Base-by-base conservation (phyloP, 805 yeast genomes). In the Hemisphaericaspora nanyangensis region DNA sequence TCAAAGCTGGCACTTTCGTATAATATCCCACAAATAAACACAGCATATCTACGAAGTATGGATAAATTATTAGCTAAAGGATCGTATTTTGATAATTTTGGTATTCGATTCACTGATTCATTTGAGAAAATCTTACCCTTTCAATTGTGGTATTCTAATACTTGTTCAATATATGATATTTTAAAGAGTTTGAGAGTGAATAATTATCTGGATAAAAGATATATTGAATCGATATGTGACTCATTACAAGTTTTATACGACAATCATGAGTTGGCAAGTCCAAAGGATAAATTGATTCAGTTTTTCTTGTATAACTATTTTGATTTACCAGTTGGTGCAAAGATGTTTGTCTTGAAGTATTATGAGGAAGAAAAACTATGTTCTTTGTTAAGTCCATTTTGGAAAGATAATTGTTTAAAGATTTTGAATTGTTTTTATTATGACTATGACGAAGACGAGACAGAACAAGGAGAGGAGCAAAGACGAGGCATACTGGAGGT, bases 321-420 rank as follows among this genome's bases (percentile, higher is more conserved):
- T 3, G 54, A 55, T 35, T 46, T 78, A 19, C 59, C 70, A 8
- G 59, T 61, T 1, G 58, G 55, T 3, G 60, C 62, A 8, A 65
- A 72, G n/a, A 46, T 56, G 5, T 68, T 63, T 37, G 69, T 84
- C 3, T 53, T 83, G 19, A 56, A 63, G 3, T 71, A 62, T 47
- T 80, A 77, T 52, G 58, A 61, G 4, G 62, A 65, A 10, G 75
- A 76, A 37, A 69, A 72, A 38, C 51, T 71, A 22, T 82, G 90
- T 50, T 68, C 80, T 2, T 74, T 79, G 8, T 53, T 79, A 5
- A 58, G 72, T 22, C 62, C 71, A 0, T 55, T 66, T 7, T 82
- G 89, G 85, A 59, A 60, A 34, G 65, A 58, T 2, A 75, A 76
- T 45, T 60, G 77, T 29, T 54, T 56, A 6, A 55, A 58, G 22